Conservation (phyloP, 805 yeast species). For the Teunomyces stri region DNA sequence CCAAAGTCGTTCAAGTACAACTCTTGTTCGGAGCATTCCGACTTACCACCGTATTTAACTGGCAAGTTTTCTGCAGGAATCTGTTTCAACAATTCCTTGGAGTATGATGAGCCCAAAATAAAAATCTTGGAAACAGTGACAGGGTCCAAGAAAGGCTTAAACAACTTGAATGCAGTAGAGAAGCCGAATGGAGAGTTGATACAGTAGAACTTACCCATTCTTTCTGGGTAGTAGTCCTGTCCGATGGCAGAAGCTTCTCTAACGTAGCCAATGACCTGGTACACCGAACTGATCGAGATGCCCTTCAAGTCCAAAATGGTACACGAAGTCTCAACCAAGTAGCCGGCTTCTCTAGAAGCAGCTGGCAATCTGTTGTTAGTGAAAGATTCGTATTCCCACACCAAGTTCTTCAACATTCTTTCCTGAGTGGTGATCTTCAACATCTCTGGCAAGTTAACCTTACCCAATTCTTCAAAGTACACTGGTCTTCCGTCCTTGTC, state of each 20-base stretch:
- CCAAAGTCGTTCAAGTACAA: constrained; percentile 87
- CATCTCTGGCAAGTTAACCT: constrained; percentile 87
- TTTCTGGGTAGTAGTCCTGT: constrained; percentile 96
- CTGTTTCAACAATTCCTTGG: constrained; percentile 82
- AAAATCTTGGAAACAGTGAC: constrained; percentile 94
- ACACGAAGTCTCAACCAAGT: constrained; percentile 90
- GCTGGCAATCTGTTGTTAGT: constrained; percentile 86
- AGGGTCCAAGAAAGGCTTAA: constrained; percentile 94
- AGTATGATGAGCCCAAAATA: constrained; percentile 77
- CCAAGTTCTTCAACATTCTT: constrained; percentile 92
- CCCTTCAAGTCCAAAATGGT: constrained; percentile 95
- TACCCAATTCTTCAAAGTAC: constrained; percentile 90
- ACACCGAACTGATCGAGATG: constrained; percentile 78
- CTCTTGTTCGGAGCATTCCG: constrained; percentile 71
- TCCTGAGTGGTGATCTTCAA: constrained; percentile 91
- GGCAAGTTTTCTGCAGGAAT: constrained; percentile 94
- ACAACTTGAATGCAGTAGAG: constrained; percentile 85
- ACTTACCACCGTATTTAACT: constrained; percentile 81
- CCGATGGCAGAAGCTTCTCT: constrained; percentile 92
- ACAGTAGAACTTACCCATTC: constrained; percentile 96
- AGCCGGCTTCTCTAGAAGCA: constrained; percentile 78
- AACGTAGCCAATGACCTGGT: constrained; percentile 82
- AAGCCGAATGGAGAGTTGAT: constrained; percentile 98
- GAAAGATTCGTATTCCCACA: constrained; percentile 97
- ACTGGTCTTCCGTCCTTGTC: constrained; percentile 97